Percentiles rank a stretch among this genome's conserved stretches.
These are phyloP conservation scores for Urochloa ruziziensis DNA, from an alignment of 176 grass and related monocot genomes.

Conservation along the genomic window DNA sequence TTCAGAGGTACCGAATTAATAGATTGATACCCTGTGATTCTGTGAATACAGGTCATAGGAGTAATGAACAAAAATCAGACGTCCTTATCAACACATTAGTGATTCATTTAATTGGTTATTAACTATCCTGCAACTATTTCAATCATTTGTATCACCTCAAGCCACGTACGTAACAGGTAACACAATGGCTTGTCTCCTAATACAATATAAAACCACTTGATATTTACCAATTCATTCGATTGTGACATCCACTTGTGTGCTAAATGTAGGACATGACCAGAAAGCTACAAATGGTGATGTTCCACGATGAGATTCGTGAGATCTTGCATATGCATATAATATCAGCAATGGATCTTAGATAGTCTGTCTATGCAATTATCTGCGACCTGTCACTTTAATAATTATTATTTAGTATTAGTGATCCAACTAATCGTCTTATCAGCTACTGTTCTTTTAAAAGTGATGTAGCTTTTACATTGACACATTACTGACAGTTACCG, in stretches of 20 bases:
- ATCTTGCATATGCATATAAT: conserved; percentile 33
- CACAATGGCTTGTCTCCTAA: background rate
- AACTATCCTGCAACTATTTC: background rate
- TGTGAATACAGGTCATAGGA: background rate
- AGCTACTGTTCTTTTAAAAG: background rate
- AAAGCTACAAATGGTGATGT: conserved; percentile 26
- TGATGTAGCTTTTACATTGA: background rate
- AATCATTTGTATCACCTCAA: conserved; percentile 1
- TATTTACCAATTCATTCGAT: conserved; percentile 16
- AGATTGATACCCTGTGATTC: background rate
- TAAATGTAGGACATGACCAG: background rate
- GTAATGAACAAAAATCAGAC: background rate
- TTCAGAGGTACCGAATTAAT: background rate
- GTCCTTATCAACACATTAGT: conserved; percentile 15
- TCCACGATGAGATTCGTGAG: conserved; percentile 36
- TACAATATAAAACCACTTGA: background rate
- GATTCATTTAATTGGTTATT: background rate
- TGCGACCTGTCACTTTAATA: background rate
- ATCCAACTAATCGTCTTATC: background rate
- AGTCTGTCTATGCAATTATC: conserved; percentile 20
- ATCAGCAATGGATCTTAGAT: background rate
- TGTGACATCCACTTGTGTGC: conserved; percentile 11
- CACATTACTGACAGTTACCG: background rate
- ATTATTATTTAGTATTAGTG: background rate
- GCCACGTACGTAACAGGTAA: background rate